Evolutionary conservation across 2,329 filamentous ascomycete genomes (phyloP), one percentile per base, ranked within the genome.

Genomic region (Sarocladium oryzae): DNA sequence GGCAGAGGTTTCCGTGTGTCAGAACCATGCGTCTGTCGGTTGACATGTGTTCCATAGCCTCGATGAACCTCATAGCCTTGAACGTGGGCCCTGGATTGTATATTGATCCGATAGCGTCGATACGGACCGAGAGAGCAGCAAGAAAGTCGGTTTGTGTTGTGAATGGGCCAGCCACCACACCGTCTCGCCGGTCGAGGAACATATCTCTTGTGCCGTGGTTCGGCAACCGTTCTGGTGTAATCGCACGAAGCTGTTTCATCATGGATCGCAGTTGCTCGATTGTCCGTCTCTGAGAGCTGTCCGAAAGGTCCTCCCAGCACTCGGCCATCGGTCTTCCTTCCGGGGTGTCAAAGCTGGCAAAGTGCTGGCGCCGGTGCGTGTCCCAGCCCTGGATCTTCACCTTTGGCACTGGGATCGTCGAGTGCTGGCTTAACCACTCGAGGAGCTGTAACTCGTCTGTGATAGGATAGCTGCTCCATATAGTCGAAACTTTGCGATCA

Each of bases 1-100:
- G 28, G 41, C 23, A 45, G 1, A 57, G 26, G 24, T 57, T 55
- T 5, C 54, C 54, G 26, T 57, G 54, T 4, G 52, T 52, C 21
- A 52, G 50, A 23, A 56, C 46, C 32, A 54, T 45, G n/a, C 23
- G 33, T 10, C 23, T 24, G 23, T 46, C 30, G 4, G 26, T 49
- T 5, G 46, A 32, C 28, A 49, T 45, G 6, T 37, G 38, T 32
- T 28, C 26, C 36, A 53, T 35, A 5, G 52, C 52, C 15, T 51
- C 35, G 37, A 53, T 40, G 24, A 53, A 53, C 10, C 52, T 20
- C 1, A 53, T 49, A 3, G 48, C 52, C 32, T 51, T 53, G n/a
- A 32, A 30, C 10, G 52, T 53, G 21, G 45, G 48, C 6, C 46
- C 52, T 13, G 52, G 37, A 30, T 53, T 49, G 38, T 53, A 53